Conservation (phyloP, 2,329 filamentous ascomycete species). For the Penicillium nordicum region DNA sequence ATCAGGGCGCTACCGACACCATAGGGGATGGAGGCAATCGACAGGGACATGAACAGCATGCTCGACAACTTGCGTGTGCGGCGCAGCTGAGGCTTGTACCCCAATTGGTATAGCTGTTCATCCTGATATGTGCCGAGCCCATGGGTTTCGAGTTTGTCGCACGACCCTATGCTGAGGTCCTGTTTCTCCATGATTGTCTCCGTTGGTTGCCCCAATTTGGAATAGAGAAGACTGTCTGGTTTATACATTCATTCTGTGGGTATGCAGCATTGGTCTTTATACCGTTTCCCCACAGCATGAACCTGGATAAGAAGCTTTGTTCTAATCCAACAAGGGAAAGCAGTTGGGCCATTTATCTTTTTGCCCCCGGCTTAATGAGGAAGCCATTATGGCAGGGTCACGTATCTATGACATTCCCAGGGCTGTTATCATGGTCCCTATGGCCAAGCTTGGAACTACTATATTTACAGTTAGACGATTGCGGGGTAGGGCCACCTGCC, state of each 20-base stretch:
- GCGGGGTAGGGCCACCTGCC: neutral
- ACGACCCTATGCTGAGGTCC: neutral
- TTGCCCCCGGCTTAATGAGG: neutral
- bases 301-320: neutral
- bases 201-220: neutral
- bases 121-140: constrained; percentile 4
- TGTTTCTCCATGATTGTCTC: neutral
- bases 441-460: neutral
- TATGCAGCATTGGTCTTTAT: constrained; percentile 2
- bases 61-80: constrained; percentile 9
- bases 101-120: constrained; percentile 5
- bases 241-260: neutral
- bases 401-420: neutral
- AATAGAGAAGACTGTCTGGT: neutral
- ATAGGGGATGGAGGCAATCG: constrained; percentile 47
- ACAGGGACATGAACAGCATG: constrained; percentile 13
- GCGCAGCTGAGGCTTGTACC: constrained; percentile 8
- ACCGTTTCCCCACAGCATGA: neutral
- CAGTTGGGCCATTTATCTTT: neutral
- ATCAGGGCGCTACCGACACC: constrained; percentile 44
- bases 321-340: neutral
- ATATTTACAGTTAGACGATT: neutral
- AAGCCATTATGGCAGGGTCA: neutral
- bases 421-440: neutral
- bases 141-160: neutral